Percentiles rank a stretch among this genome's conserved stretches.
Evolutionary conservation across 495 filamentous ascomycete species (phyloP).

Genomic region (Annulohypoxylon nitens): DNA sequence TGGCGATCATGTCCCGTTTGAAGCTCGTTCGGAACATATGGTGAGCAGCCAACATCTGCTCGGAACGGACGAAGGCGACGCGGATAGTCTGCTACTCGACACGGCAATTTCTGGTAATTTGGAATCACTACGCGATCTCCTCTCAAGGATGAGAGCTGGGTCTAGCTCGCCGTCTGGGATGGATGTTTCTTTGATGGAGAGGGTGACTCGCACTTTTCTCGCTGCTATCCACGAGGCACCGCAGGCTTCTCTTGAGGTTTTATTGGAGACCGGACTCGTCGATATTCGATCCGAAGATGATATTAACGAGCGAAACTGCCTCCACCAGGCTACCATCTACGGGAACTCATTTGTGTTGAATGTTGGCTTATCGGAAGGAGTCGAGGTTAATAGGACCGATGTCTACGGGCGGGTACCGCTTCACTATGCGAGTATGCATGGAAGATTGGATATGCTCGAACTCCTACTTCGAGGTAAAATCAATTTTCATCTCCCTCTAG

Average conservation of each 20-base stretch:
- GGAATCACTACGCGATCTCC: slow-evolving; percentile 63
- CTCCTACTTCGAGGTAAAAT: slow-evolving; percentile 71
- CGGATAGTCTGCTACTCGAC: slow-evolving; percentile 89
- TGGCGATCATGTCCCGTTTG: slow-evolving; percentile 88
- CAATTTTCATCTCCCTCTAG: not conserved
- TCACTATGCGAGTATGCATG: slow-evolving; percentile 97
- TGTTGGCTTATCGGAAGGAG: slow-evolving; percentile 74
- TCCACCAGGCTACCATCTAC: slow-evolving; percentile 94
- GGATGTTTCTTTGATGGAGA: slow-evolving; percentile 68
- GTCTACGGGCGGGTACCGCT: slow-evolving; percentile 94
- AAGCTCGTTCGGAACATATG: slow-evolving; percentile 73
- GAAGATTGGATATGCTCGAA: slow-evolving; percentile 85
- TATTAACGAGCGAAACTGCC: slow-evolving; percentile 95
- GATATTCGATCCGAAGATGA: slow-evolving; percentile 92
- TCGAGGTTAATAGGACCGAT: slow-evolving; percentile 84
- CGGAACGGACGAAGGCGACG: slow-evolving; percentile 84
- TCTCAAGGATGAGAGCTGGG: slow-evolving; percentile 63
- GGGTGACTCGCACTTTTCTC: slow-evolving; percentile 89
- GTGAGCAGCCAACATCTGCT: slow-evolving; percentile 71
- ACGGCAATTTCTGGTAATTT: slow-evolving; percentile 83
- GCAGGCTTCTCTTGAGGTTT: slow-evolving; percentile 76
- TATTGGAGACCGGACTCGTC: slow-evolving; percentile 84
- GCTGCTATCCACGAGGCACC: slow-evolving; percentile 88
- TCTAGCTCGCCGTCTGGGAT: slow-evolving; percentile 55
- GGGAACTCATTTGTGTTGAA: slow-evolving; percentile 81